Evolutionary conservation across 2,329 filamentous ascomycete species (phyloP), one percentile per base, ranked within the genome.

Genomic region (Aureobasidium zeae): DNA sequence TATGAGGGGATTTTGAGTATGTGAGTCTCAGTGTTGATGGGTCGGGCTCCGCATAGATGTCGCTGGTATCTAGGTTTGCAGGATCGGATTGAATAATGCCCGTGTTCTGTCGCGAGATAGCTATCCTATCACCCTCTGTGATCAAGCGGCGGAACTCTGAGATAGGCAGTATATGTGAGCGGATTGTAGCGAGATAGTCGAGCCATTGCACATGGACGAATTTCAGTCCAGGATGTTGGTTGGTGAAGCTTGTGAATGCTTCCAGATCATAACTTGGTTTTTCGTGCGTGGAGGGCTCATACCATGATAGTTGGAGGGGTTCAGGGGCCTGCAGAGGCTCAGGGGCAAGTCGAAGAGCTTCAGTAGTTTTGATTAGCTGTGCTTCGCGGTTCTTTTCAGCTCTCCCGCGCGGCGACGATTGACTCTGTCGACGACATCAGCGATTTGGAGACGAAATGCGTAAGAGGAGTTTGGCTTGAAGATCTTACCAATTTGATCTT

Each of bases 121-220:
- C 73, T 12, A 86, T 66, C 9, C 63, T 53, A 2, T 52, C 53
- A 1, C 59, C 61, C 34, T 52, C 49, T 8, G 52, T 51, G 4
- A 66, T 53, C 30, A 70, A 48, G 8, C 58, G 57, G 4, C 56
- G 51, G 44, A 68, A 68, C 24, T 64, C 59, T 24, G 56, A 55
- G 31, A 83, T 70, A 0, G 85, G 83, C 2, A 91, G 63, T 49
- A 86, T 73, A 3, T 83, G 74, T 51, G 77, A 71, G 12, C 83
- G 73, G 0, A 78, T 59, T 2, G 74, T 81, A 2, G 77, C 76
- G n/a, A 83, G 86, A 59, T 83, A 81, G 60, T 93, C 86, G 17
- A 83, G 67, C 77, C 82, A 93, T 59, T 83, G 81, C 10, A 89
- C 66, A 49, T 84, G 79, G 13, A 93, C 62, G 54, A 80, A 88